Evolutionary conservation across 2,329 filamentous ascomycete species (phyloP), one percentile per base, ranked within the genome.

Genomic region (Fusarium hostae): DNA sequence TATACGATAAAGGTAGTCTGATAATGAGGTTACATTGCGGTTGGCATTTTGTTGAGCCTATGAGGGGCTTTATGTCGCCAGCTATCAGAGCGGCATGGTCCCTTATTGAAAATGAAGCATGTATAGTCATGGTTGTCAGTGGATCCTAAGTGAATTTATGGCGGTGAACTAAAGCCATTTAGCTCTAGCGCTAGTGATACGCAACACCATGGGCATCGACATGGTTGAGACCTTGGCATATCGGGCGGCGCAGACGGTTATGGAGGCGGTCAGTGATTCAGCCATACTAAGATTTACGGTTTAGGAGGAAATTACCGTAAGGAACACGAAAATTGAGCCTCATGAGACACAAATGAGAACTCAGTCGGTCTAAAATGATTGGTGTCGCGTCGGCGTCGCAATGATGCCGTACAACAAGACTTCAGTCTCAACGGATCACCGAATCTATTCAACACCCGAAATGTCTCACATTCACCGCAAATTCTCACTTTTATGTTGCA

Each of bases 21-120:
- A 40, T 2, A 10, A 18, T 28, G 12, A 9, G 3, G 24, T 37
- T 26, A 9, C 6, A 30, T n/a, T 6, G 20, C 2, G 13, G n/a
- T 22, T 13, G 13, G 13, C 3, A 9, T 15, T 16, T 12, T 5
- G 8, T 13, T 32, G 3, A 43, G 4, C 30, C 24, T 32, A 22
- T 32, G 1, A 28, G 10, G 6, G 6, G 1, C 22, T n/a, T 8
- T 10, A 3, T 4, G 1, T 11, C 18, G 9, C 6, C 6, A 0
- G 15, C 0, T 2, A 10, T 2, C 1, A 6, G 10, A 11, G 13
- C 12, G 5, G 2, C 9, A 13, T 22, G 7, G 5, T 8, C 1
- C 3, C 18, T 20, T 3, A 6, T 4, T 18, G 9, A 2, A 10
- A 30, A 30, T 13, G 3, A 18, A 32, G 7, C 5, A 43, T 9